A percentile compares a stretch with the other conserved stretches of the same genome.
Conservation (phyloP, 2,329 filamentous ascomycete species). For the Xylaria sp. region DNA sequence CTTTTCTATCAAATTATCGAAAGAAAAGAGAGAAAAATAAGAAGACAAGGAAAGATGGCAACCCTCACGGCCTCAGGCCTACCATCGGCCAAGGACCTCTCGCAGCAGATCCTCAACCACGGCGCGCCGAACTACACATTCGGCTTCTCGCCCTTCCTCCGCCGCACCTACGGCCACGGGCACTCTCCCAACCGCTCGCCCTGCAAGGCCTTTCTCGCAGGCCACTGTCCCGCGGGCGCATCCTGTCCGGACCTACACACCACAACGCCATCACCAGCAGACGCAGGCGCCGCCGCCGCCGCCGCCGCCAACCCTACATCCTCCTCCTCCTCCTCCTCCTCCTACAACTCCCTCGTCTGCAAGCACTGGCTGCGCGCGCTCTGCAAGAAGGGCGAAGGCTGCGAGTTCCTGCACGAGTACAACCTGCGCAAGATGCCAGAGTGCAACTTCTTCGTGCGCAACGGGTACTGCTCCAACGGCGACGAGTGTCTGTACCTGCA, state of each 20-base stretch:
- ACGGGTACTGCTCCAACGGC: constrained; percentile 94
- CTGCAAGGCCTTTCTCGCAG: constrained; percentile 87
- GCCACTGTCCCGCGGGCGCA: constrained; percentile 86
- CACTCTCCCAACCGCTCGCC: constrained; percentile 81
- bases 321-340: constrained; percentile 62
- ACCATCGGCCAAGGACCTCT: constrained; percentile 49
- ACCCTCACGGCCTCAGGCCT: constrained; percentile 43
- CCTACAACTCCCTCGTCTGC: constrained; percentile 88
- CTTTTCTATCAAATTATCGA: not conserved
- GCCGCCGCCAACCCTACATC: constrained; percentile 48
- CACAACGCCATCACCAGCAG: constrained; percentile 1
- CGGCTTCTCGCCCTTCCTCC: constrained; percentile 87
- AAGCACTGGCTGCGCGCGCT: constrained; percentile 98
- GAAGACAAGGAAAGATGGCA: constrained; percentile 12
- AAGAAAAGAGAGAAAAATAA: not conserved
- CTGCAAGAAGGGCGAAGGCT: constrained; percentile 96
- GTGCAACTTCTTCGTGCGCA: constrained; percentile 94
- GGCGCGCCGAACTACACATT: constrained; percentile 72
- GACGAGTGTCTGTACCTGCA: constrained; percentile 96
- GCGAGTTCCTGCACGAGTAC: constrained; percentile 99
- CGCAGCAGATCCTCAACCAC: constrained; percentile 67
- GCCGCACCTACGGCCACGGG: constrained; percentile 84
- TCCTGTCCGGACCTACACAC: constrained; percentile 86
- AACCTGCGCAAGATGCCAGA: constrained; percentile 98
- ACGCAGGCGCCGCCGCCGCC: not conserved